Base-by-base conservation (phyloP, 192 early-diverging fungal genomes). In the Coemansia sp. region DNA sequence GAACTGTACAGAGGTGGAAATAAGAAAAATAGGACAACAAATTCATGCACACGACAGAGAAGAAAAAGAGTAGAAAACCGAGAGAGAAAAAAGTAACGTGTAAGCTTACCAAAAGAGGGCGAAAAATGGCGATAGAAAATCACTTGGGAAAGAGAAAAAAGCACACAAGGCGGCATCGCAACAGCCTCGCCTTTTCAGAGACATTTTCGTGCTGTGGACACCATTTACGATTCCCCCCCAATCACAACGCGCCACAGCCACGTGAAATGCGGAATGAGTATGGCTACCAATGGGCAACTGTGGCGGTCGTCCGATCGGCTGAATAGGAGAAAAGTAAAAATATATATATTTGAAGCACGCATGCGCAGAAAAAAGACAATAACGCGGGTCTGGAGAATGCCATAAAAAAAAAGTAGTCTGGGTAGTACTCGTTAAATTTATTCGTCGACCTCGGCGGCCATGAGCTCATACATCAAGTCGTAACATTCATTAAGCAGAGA, bases 401-500 rank as follows among this genome's bases (percentile, higher is more conserved):
- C 18, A 19, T 22, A 28, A 18, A 26, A 38, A 54, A 44, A 8
- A 54, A 16, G 4, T 12, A 41, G 6, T 62, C 4, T 32, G 31
- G 5, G 27, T 23, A 55, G 22, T 21, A 59, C 26, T 41, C 27
- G 26, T 14, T 27, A n/a, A 1, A 25, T n/a, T 54, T 81, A 81
- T 47, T 81, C 79, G 57, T 81, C 78, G 49, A 75, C 64, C n/a
- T 81, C 79, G 23, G 85, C 64, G 10, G 88, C 78, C 65, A 89
- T 87, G 21, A 92, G 71, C 65, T 90, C 90, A 50, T 89, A 87
- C 56, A 90, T 80, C 56, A 90, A 84, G 78, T 95, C 92, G 62
- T 95, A 93, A 67, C 94, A 94, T 71, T 96, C 89, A 52, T 89
- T 89, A 62, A 96, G 83, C 52, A 96, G 69, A 31, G 88, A 88